Base-by-base conservation (phyloP, 2,329 filamentous ascomycete species). In the Xylariaceae sp. region DNA sequence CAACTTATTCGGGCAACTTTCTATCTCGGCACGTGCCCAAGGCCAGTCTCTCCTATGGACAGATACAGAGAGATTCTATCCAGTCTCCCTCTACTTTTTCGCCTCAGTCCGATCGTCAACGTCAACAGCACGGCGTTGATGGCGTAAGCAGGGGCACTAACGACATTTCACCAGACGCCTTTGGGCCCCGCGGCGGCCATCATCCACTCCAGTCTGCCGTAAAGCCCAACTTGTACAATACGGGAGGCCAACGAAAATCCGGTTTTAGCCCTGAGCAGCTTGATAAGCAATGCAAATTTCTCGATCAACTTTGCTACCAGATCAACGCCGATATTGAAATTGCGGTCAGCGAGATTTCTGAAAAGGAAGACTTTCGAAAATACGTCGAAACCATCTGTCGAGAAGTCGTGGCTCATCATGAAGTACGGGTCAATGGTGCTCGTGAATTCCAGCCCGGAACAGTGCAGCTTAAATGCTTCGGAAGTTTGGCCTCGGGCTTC, bases 401-500 rank as follows among this genome's bases (percentile, higher is more conserved):
- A 50, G 69, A 80, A 50, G 79, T 80, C 1, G 80, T 90, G 48
- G 67, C 72, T 4, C 68, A 74, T 6, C 72, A 81, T 60, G 84
- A 87, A 61, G 58, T 63, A 7, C 65, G 71, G n/a, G 61, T 64
- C 2, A 72, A 71, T 31, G 67, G 72, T 19, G 60, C 71, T 3
- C 56, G 58, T 0, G 71, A 78, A 6, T 84, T 87, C 54, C 72
- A 77, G 12, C 66, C 77, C 29, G 66, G 73, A 7, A 80, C 80
- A 50, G 79, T 92, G n/a, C 76, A 83, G 51, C 75, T 95, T 11
- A 83, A 83, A 62, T 89, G 86, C 64, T 95, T 94, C 66, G 91
- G 90, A 4, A 95, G 90, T 67, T 76, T 95, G 46, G 81, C 83
- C 26, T 91, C 90, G 9, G 91, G 91, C 0, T 95, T 95, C 71